Evolutionary conservation across 257 asterid genomes (phyloP).

Genomic region (Solanum sitiens): DNA sequence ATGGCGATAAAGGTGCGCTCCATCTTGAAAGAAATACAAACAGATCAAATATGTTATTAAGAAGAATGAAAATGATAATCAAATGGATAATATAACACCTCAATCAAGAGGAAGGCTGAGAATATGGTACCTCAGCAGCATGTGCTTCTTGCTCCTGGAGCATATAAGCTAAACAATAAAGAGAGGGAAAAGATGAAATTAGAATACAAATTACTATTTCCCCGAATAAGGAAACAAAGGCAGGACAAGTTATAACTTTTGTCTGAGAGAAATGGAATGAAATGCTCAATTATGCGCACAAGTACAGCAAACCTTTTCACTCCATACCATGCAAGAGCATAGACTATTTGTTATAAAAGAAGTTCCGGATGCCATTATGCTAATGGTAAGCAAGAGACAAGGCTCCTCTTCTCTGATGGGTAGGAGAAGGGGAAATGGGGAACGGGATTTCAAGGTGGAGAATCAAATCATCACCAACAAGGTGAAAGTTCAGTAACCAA

Average conservation of each 20-base stretch:
- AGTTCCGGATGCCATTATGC: constrained; percentile 11
- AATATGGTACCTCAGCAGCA: constrained; percentile 71
- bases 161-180: constrained; percentile 52
- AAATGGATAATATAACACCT: neutral
- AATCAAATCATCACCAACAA: neutral
- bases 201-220: neutral
- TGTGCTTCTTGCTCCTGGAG: constrained; percentile 81
- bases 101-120: neutral
- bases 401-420: constrained; percentile 12
- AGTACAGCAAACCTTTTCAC: constrained; percentile 2
- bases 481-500: neutral
- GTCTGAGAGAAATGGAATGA: constrained; percentile 5
- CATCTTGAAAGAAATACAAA: constrained; percentile 29
- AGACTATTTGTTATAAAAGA: constrained; percentile 7
- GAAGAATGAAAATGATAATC: neutral
- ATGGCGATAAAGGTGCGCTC: constrained; percentile 95
- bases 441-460: neutral
- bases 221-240: neutral
- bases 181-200: neutral
- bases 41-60: constrained; percentile 8
- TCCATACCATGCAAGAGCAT: constrained; percentile 2
- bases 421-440: neutral
- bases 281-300: neutral
- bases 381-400: constrained; percentile 9
- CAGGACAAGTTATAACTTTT: neutral